phyloP scores from a whole-genome alignment of 2,329 filamentous ascomycete genomes.

The Xylariaceae sp. region DNA sequence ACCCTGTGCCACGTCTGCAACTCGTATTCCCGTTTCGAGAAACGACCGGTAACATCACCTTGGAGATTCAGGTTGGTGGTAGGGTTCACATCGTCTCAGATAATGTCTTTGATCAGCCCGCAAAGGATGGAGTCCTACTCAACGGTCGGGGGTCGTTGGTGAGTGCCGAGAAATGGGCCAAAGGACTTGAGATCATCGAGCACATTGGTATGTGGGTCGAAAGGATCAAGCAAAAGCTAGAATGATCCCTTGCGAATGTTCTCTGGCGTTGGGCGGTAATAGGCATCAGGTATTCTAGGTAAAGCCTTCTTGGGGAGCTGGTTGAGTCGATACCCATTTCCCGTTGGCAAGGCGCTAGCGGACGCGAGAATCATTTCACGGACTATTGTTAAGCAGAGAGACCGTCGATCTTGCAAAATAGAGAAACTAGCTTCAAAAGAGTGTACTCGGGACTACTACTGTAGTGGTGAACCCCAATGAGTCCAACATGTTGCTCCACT shows the following conservation, averaged over 20 bases:
- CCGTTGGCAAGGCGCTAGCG: too few species aligned
- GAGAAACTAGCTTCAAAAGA: too few species aligned
- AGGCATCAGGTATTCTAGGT: too few species aligned
- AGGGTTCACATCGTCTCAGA: constrained; percentile 55
- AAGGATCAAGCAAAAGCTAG: constrained; percentile 21
- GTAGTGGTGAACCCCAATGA: too few species aligned
- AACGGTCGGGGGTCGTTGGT: constrained; percentile 5
- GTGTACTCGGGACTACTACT: too few species aligned
- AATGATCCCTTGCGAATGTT: constrained; percentile 6
- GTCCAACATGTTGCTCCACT: too few species aligned
- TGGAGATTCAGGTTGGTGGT: constrained; percentile 58
- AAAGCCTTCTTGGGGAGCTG: too few species aligned
- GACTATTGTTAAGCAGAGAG: too few species aligned
- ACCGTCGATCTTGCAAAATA: too few species aligned
- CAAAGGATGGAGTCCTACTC: background rate
- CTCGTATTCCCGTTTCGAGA: constrained; percentile 50
- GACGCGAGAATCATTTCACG: too few species aligned
- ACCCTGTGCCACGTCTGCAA: constrained; percentile 45
- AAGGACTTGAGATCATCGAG: constrained; percentile 22
- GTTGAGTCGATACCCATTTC: too few species aligned
- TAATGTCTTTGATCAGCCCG: constrained; percentile 39
- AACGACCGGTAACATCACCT: constrained; percentile 46
- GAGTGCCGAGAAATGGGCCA: constrained; percentile 14
- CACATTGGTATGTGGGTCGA: constrained; percentile 26
- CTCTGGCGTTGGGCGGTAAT: too few species aligned